Base-by-base conservation (phyloP, 805 yeast genomes). In the Cyberlindnera lachancei region DNA sequence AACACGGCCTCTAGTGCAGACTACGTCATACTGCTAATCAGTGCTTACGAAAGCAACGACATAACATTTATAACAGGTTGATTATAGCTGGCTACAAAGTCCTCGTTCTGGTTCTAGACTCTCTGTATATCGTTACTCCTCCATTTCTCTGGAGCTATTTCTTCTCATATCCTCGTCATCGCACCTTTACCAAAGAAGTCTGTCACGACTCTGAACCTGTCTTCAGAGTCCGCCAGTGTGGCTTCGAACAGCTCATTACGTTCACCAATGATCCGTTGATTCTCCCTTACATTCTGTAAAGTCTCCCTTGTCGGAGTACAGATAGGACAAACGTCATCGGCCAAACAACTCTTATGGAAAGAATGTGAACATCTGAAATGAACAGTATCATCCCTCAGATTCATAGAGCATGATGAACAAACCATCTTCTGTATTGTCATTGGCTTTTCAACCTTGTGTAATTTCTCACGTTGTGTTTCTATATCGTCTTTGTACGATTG, bases 141-240 rank as follows among this genome's bases (percentile, higher is more conserved):
- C n/a, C n/a, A n/a, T n/a, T n/a, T n/a, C n/a, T n/a, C n/a, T n/a
- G n/a, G n/a, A n/a, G n/a, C n/a, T n/a, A n/a, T n/a, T n/a, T n/a
- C n/a, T n/a, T 19, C 10, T 19, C 21, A 23, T 36, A 33, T 30
- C n/a, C 33, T 55, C 30, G 79, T 85, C 74, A 88, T 70, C 0
- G 81, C 90, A 2, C 98, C 98, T 36, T 87, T 71, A 2, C 96
- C 95, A 27, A 88, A 70, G 53, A 79, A 88, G 34, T 85, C 94
- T 37, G 80, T 70, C 32, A 90, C 70, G 4, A 79, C 78, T 48
- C 75, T 79, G 54, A 88, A 79, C 42, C 83, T 70, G 44, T 81
- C 84, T 5, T 57, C 67, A 24, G 67, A 57, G 3, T 59, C 60
- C 3, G 53, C 58, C 36, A 92, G 55, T 5, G 79, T 66, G 21